These are phyloP conservation scores for Wallacemonas sp. DNA, from an alignment of 208 protist species.

Conservation along the genomic window DNA sequence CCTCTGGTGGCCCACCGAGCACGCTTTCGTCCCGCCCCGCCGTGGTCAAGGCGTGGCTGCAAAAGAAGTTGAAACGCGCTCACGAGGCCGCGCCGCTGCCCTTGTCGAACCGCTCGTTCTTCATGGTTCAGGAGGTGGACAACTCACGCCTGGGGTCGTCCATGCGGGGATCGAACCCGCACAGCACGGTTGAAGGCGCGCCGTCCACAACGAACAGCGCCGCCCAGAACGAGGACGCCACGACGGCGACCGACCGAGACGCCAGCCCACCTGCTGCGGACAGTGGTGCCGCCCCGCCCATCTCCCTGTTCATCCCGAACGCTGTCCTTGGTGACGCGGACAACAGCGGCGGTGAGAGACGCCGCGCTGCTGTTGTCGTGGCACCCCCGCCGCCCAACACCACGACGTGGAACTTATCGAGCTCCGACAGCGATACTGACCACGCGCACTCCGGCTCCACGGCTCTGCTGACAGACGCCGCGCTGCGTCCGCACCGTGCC, in stretches of 20 bases:
- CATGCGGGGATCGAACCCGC: background rate
- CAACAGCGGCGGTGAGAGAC: background rate
- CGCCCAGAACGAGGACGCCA: background rate
- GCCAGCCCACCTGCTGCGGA: background rate
- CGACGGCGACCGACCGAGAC: background rate
- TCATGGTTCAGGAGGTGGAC: conserved; percentile 44
- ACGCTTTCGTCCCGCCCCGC: background rate
- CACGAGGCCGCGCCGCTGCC: conserved; percentile 17
- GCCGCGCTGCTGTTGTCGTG: conserved; percentile 5
- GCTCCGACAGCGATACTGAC: background rate
- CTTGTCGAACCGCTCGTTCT: conserved; percentile 54
- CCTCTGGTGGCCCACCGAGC: background rate
- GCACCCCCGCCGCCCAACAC: background rate
- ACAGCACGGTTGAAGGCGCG: background rate
- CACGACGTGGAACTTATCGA: background rate
- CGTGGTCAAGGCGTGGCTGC: conserved; percentile 4
- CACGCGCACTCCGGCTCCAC: background rate
- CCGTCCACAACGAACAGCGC: background rate
- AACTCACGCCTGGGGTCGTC: background rate
- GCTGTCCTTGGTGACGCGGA: background rate
- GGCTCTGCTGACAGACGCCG: conserved; percentile 4
- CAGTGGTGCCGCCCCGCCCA: background rate
- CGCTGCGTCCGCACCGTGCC: conserved; percentile 4
- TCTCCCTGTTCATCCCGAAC: conserved; percentile 4
- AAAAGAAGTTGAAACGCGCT: conserved; percentile 1